Percentiles rank a stretch among this genome's conserved stretches.
Conservation (phyloP, 2,329 filamentous ascomycete genomes). For the Calonectria pseudoturangicola region DNA sequence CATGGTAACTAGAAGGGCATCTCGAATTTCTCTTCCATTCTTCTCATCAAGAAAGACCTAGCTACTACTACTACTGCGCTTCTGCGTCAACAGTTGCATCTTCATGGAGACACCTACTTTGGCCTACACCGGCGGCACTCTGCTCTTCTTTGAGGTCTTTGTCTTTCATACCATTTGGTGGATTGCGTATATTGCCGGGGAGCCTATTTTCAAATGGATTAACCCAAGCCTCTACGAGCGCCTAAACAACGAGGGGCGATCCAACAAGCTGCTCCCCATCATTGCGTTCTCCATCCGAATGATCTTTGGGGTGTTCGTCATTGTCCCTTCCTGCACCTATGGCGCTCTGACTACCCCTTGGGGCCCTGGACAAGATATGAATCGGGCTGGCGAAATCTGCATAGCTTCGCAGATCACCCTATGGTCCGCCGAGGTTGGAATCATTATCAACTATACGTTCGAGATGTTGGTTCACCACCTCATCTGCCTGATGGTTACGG, state of each 20-base stretch:
- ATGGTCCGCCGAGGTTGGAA: conserved; percentile 50
- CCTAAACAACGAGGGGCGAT: conserved; percentile 39
- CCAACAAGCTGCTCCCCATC: conserved; percentile 44
- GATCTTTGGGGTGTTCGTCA: conserved; percentile 42
- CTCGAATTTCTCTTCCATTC: background rate
- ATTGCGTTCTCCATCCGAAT: conserved; percentile 45
- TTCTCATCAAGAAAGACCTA: background rate
- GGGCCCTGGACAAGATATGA: conserved; percentile 47
- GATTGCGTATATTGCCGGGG: conserved; percentile 40
- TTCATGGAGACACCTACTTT: conserved; percentile 4
- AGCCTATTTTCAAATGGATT: conserved; percentile 38
- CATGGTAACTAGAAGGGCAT: background rate
- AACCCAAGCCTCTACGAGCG: conserved; percentile 41
- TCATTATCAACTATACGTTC: conserved; percentile 39
- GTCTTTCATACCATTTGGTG: conserved; percentile 48
- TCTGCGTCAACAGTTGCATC: background rate
- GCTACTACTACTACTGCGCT: background rate
- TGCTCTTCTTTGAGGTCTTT: conserved; percentile 47
- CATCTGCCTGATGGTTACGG: conserved; percentile 48
- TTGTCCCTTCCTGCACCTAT: conserved; percentile 34
- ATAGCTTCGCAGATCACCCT: conserved; percentile 50
- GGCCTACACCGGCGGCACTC: conserved; percentile 28
- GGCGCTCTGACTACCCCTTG: conserved; percentile 48
- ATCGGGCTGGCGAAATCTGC: conserved; percentile 49
- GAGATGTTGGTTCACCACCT: conserved; percentile 54